A percentile compares a stretch with the other conserved stretches of the same genome.
These are phyloP conservation scores for Santalum album DNA, from an alignment of 164 flowering plant species.

Conservation along the genomic window DNA sequence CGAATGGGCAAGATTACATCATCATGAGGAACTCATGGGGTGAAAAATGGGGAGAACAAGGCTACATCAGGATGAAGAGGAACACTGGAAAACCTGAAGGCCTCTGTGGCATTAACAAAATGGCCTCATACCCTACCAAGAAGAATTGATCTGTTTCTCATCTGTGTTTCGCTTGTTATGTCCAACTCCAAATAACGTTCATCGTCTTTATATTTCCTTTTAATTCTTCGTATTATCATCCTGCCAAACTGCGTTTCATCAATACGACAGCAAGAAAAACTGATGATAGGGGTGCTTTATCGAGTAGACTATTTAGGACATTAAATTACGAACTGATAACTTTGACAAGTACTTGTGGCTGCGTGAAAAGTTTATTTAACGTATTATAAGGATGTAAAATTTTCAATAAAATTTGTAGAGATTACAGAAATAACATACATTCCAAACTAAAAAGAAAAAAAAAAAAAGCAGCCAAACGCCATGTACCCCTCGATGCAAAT, in stretches of 20 bases:
- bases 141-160: slow-evolving; percentile 7
- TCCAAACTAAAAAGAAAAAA: neutral
- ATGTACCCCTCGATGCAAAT: neutral
- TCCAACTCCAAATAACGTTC: no score
- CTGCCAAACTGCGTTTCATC: no score
- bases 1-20: slow-evolving; percentile 48
- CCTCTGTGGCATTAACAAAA: slow-evolving; percentile 63
- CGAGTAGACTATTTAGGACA: no score
- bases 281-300: no score
- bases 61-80: slow-evolving; percentile 77
- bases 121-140: slow-evolving; percentile 82
- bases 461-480: no score
- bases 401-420: neutral
- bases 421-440: slow-evolving; percentile 2
- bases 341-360: no score
- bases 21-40: slow-evolving; percentile 92
- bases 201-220: no score
- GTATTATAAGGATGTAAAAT: neutral
- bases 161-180: no score
- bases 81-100: slow-evolving; percentile 61
- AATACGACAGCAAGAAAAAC: no score
- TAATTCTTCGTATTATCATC: no score
- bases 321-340: no score
- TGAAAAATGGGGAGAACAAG: slow-evolving; percentile 78
- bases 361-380: no score